These are phyloP conservation scores for Steccherinum ochraceum DNA, from an alignment of 768 basidiomycete genomes.

Conservation along the genomic window DNA sequence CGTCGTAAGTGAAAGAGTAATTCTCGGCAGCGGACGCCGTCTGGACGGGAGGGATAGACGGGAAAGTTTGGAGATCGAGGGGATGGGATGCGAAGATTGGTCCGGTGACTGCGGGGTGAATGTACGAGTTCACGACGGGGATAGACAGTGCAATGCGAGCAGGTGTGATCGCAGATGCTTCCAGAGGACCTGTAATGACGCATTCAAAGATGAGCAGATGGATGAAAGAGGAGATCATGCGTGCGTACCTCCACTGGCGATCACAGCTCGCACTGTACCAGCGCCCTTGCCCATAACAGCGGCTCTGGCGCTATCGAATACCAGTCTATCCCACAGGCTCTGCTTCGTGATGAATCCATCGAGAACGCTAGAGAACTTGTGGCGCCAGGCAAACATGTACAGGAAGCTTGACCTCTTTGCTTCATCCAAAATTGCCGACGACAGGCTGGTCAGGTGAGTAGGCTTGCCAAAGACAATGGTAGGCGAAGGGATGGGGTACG, in stretches of 20 bases:
- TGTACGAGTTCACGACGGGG: conserved; percentile 61
- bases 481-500: conserved; percentile 61
- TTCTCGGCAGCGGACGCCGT: conserved; percentile 21
- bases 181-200: conserved; percentile 44
- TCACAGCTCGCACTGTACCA: conserved; percentile 55
- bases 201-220: background rate
- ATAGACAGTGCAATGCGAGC: conserved; percentile 73
- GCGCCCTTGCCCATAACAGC: conserved; percentile 55
- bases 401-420: conserved; percentile 48
- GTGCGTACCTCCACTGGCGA: conserved; percentile 64
- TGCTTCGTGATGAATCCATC: conserved; percentile 77
- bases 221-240: background rate
- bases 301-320: conserved; percentile 64
- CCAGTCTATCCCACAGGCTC: conserved; percentile 78
- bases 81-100: conserved; percentile 81
- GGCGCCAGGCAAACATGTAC: conserved; percentile 65
- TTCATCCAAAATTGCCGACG: conserved; percentile 43
- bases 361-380: conserved; percentile 61
- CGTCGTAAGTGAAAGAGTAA: conserved; percentile 32
- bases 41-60: conserved; percentile 15
- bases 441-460: conserved; percentile 50
- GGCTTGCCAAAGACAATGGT: conserved; percentile 75
- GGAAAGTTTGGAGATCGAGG: conserved; percentile 77
- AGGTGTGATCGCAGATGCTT: conserved; percentile 45
- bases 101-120: conserved; percentile 59